Evolutionary conservation across 2,329 filamentous ascomycete species (phyloP), one percentile per base, ranked within the genome.

Genomic region (Ascochyta fabae): DNA sequence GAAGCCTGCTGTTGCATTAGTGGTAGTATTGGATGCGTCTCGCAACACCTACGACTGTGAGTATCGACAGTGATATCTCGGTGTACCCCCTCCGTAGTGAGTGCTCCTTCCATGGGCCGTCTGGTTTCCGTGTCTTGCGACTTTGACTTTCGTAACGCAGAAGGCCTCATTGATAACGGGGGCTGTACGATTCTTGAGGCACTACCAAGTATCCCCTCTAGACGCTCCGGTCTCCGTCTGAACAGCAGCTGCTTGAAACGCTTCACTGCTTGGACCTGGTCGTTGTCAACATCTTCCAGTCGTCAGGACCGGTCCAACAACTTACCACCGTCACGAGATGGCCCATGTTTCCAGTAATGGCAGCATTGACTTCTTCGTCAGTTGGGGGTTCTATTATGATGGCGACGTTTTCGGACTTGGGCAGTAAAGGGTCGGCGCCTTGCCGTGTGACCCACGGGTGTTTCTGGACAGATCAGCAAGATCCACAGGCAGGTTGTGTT

Each of bases 391-490:
- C 91, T 29, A 98, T 82, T 15, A 92, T 79, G 61, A 92, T 84
- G 10, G 88, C 85, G 39, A 91, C 96, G 66, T 99, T 99, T 70
- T 97, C 93, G 61, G 92, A 89, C 40, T 86, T 84, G 7, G 91
- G 86, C 12, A 98, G 81, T 13, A 99, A 80, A 58, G 86, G 86
- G 74, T 98, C 94, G 7, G 80, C 83, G 13, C 92, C 93, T 52
- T 84, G 78, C 68, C 86, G 89, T 6, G 94, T 98, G 13, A 99
- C 92, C 95, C 95, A 99, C 0, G 92, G 86, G 72, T 99, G 95
- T 66, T 88, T 85, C 94, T 97, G 58, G 4, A 23, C 24, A 2
- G n/a, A 53, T 71, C 43, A 74, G 60, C 39, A 3, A 42, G 13
- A 9, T 24, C 5, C 16, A 33, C 29, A n/a, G 27, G 36, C 16